Evolutionary conservation across 352 stramenopile genomes (phyloP), one percentile per base, ranked within the genome.

Genomic region (Phytophthora agathidicida): DNA sequence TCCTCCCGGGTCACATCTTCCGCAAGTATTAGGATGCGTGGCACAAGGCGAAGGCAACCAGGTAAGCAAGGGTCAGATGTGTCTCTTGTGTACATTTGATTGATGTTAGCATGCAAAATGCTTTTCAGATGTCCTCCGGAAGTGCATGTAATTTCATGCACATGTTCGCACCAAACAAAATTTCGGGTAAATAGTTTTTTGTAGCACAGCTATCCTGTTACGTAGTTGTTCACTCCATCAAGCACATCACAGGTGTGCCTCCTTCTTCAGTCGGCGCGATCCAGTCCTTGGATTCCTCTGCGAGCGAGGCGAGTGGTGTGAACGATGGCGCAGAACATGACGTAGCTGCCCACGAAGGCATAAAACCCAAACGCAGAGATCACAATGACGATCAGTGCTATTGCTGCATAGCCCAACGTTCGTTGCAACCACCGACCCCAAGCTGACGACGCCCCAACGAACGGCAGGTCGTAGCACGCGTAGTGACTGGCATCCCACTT

Each of bases 1-100:
- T 93, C 32, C 60, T 93, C 14, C 83, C 83, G 1, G 78, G 80
- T 32, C 82, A 91, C 54, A 93, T 93, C 31, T 93, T 91, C 60
- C 81, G 77, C 49, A 93, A 93, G 65, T 89, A 89, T 60, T 67
- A 67, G 26, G 31, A 17, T 7, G 17, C 19, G 16, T 26, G 5
- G 26, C 11, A 33, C 19, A 30, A 23, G 35, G 37, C 28, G 37
- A 44, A 27, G 56, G 5, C 7, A 28, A 49, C n/a, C 14, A 38
- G 20, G 20, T 8, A 47, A 24, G 30, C n/a, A 31, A 52, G 54
- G 26, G 32, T 49, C 30, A 10, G 48, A 53, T 58, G 31, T 58
- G 36, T 52, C 27, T 50, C 31, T 69, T n/a, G 35, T 65, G 53
- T 60, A 45, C 46, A 50, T 59, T 46, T 43, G 20, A 35, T 26